Percentiles rank a stretch among this genome's conserved stretches.
Evolutionary conservation across 2,329 filamentous ascomycete genomes (phyloP).

Genomic region (Plectosphaerella sp.): DNA sequence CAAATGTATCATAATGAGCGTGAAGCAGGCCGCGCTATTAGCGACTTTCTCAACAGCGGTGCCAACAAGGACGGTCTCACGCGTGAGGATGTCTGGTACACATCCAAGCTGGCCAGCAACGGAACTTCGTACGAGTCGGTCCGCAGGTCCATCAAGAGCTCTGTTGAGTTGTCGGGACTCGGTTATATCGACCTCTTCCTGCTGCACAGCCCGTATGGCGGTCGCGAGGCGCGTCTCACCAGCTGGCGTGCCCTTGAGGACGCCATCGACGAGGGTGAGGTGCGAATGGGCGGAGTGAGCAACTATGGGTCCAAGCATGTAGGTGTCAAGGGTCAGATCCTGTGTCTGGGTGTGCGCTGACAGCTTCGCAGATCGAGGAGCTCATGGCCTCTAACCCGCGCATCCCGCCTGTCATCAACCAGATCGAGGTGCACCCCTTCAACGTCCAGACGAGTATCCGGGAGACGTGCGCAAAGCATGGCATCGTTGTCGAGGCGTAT

Average conservation of each 20-base stretch:
- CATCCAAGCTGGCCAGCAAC: constrained; percentile 70
- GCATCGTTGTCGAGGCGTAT: constrained; percentile 73
- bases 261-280: constrained; percentile 66
- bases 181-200: constrained; percentile 78
- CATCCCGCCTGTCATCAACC: constrained; percentile 67
- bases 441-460: constrained; percentile 68
- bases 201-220: constrained; percentile 75
- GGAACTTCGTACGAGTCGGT: constrained; percentile 62
- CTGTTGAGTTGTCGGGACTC: constrained; percentile 59
- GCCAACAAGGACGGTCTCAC: constrained; percentile 46
- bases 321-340: constrained; percentile 22
- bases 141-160: constrained; percentile 60
- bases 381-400: constrained; percentile 58
- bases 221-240: constrained; percentile 60
- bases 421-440: constrained; percentile 81
- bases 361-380: constrained; percentile 54
- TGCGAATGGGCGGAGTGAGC: constrained; percentile 68
- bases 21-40: constrained; percentile 63
- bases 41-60: constrained; percentile 44
- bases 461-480: constrained; percentile 58
- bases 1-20: constrained; percentile 65
- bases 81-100: constrained; percentile 73
- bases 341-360: background rate
- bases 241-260: constrained; percentile 77
- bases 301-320: constrained; percentile 76